A percentile compares a stretch with the other conserved stretches of the same genome.
phyloP scores from a whole-genome alignment of 2,329 filamentous ascomycete genomes.

The Fusarium zealandicum region DNA sequence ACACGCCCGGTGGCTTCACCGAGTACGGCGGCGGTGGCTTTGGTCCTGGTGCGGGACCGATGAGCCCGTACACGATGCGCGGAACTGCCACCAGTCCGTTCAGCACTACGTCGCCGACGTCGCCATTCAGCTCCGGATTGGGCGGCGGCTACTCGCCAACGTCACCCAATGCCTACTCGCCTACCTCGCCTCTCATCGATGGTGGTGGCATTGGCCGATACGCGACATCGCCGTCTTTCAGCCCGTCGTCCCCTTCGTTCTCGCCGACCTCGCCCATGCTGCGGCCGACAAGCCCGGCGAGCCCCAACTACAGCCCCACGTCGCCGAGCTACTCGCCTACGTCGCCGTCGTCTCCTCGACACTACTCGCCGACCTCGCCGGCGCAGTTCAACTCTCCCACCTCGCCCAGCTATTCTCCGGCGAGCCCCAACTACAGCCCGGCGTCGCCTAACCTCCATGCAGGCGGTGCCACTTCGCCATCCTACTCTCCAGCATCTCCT shows the following conservation, averaged over 20 bases:
- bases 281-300: conserved; percentile 62
- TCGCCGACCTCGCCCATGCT: conserved; percentile 68
- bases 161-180: conserved; percentile 78
- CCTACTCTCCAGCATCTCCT: conserved; percentile 75
- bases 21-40: conserved; percentile 64
- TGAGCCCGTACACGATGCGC: conserved; percentile 70
- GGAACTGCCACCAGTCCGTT: conserved; percentile 75
- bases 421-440: conserved; percentile 76
- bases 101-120: conserved; percentile 71
- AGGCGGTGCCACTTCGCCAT: conserved; percentile 60
- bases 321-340: conserved; percentile 71
- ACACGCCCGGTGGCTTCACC: conserved; percentile 71
- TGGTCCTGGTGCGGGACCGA: conserved; percentile 53
- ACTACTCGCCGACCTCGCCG: conserved; percentile 76
- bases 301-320: conserved; percentile 70
- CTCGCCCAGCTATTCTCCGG: conserved; percentile 75
- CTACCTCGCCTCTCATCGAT: conserved; percentile 73
- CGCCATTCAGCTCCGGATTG: conserved; percentile 65
- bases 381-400: conserved; percentile 75
- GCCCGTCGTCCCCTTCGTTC: conserved; percentile 68
- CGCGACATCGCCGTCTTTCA: conserved; percentile 68
- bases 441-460: conserved; percentile 64
- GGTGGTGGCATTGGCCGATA: conserved; percentile 58
- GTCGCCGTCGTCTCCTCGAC: conserved; percentile 62
- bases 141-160: conserved; percentile 76